phyloP scores from a whole-genome alignment of 1,284 basidiomycete species.

The Prillingera fragicola region DNA sequence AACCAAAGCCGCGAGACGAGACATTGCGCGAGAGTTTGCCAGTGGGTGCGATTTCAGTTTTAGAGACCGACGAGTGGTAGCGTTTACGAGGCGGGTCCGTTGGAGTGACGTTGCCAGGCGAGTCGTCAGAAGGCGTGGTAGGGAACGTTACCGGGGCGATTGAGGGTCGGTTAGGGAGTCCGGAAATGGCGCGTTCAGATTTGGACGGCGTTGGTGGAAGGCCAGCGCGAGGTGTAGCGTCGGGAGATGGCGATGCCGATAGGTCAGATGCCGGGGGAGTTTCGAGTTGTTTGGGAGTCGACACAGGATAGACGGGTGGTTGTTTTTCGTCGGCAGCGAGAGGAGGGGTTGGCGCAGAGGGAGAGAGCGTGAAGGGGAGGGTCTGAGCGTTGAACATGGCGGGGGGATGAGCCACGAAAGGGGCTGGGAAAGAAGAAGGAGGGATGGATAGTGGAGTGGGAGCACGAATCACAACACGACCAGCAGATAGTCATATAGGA shows the following conservation, averaged over 20 bases:
- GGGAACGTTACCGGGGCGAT: constrained; percentile 9
- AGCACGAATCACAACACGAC: neutral
- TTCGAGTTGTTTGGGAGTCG: constrained; percentile 17
- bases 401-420: constrained; percentile 6
- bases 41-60: constrained; percentile 14
- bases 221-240: neutral
- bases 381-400: constrained; percentile 32
- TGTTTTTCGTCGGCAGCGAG: constrained; percentile 9
- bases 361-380: constrained; percentile 17
- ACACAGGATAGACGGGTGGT: constrained; percentile 10
- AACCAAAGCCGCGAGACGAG: constrained; percentile 28
- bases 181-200: neutral
- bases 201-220: constrained; percentile 3
- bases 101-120: constrained; percentile 4
- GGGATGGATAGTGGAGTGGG: neutral
- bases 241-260: constrained; percentile 7
- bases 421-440: neutral
- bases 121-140: constrained; percentile 5
- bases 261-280: constrained; percentile 20
- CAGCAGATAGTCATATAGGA: neutral
- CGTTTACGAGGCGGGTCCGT: constrained; percentile 25
- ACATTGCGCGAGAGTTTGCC: constrained; percentile 22
- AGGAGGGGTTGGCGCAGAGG: constrained; percentile 10
- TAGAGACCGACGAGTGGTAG: constrained; percentile 32
- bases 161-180: constrained; percentile 1